Evolutionary conservation across 352 stramenopile species (phyloP), one percentile per base, ranked within the genome.

Genomic region (Halophytophthora batemanensis): DNA sequence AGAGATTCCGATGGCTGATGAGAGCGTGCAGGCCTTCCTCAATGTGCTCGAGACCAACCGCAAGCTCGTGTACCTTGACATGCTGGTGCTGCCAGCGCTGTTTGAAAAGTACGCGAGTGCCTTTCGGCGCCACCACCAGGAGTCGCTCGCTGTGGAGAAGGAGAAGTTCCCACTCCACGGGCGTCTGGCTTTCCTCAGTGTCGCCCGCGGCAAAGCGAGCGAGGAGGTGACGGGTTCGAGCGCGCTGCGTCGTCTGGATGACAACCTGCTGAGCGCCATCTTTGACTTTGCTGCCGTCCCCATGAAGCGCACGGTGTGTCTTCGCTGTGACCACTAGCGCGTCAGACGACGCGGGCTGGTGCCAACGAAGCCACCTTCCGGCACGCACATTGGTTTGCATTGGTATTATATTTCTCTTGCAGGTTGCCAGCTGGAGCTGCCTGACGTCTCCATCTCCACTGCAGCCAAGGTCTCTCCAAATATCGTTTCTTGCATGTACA

Each of bases 301-400:
- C 36, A 50, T 51, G 14, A 71, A 58, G 15, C 59, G 63, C 6
- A 66, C 59, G 18, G 50, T 71, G 47, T 66, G 53, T 4, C 19
- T 71, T 35, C 55, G 45, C 28, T 64, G 45, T 17, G 53, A 68
- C 34, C 53, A 71, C 22, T 70, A n/a, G n/a, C n/a, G n/a, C n/a
- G n/a, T n/a, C n/a, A n/a, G n/a, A n/a, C n/a, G n/a, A n/a, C n/a
- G n/a, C n/a, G n/a, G n/a, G n/a, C n/a, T n/a, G n/a, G n/a, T n/a
- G n/a, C n/a, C n/a, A n/a, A n/a, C n/a, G n/a, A n/a, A n/a, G n/a
- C n/a, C n/a, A n/a, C n/a, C n/a, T n/a, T n/a, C n/a, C n/a, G n/a
- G n/a, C n/a, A n/a, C n/a, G n/a, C n/a, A n/a, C n/a, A n/a, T n/a
- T n/a, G n/a, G n/a, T n/a, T n/a, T n/a, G n/a, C n/a, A n/a, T n/a